A percentile compares a stretch with the other conserved stretches of the same genome.
phyloP scores from a whole-genome alignment of 768 basidiomycete species.

The Chalciporus piperatus region DNA sequence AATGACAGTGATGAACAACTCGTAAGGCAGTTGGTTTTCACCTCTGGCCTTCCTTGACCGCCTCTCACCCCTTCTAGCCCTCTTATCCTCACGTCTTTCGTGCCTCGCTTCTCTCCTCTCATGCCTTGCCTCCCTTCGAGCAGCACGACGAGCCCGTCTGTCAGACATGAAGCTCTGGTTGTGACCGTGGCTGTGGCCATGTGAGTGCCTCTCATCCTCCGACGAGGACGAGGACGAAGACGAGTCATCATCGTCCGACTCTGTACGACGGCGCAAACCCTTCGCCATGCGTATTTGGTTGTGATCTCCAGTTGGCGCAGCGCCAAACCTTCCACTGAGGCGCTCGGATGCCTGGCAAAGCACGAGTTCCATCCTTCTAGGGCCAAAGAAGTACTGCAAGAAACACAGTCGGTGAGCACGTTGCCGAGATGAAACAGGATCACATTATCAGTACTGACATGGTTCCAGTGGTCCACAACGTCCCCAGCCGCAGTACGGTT shows the following conservation, averaged over 20 bases:
- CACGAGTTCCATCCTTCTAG: conserved; percentile 42
- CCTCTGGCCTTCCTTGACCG: conserved; percentile 16
- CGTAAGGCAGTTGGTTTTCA: conserved; percentile 18
- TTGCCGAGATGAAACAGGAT: background rate
- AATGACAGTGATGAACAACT: conserved; percentile 17
- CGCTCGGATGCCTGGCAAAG: conserved; percentile 33
- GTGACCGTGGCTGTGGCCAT: background rate
- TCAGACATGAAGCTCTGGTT: background rate
- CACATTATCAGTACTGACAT: conserved; percentile 29
- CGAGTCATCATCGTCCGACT: background rate
- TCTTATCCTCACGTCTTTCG: conserved; percentile 14
- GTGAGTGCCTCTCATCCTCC: background rate
- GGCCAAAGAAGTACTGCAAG: conserved; percentile 47
- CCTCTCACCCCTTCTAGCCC: conserved; percentile 12
- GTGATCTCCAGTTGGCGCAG: conserved; percentile 20
- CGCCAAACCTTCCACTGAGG: conserved; percentile 25
- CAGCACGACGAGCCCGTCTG: conserved; percentile 6
- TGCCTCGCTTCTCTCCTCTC: conserved; percentile 9
- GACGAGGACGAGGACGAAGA: conserved; percentile 4
- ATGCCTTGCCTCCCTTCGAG: conserved; percentile 1
- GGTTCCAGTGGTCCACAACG: conserved; percentile 49
- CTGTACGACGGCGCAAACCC: conserved; percentile 10
- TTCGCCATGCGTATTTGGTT: conserved; percentile 19
- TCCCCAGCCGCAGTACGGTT: conserved; percentile 40
- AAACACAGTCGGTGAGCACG: background rate